Evolutionary conservation across 345 rosid species (phyloP).

Genomic region (Pistacia atlantica): DNA sequence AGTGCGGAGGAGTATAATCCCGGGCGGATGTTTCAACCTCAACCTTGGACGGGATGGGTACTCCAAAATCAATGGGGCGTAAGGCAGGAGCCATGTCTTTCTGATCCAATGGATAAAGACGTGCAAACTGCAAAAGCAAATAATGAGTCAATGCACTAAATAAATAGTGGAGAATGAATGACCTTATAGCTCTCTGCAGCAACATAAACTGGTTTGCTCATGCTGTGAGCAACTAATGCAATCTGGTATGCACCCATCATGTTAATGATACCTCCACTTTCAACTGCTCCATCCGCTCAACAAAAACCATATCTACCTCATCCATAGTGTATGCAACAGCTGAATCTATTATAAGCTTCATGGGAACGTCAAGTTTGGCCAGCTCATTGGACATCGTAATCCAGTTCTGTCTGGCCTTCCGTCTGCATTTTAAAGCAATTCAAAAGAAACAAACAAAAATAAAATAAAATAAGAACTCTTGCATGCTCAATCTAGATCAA

Average conservation of each 20-base stretch:
- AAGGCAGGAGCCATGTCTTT: slow-evolving; percentile 87
- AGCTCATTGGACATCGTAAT: slow-evolving; percentile 74
- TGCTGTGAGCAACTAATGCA: slow-evolving; percentile 87
- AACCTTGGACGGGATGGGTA: slow-evolving; percentile 77
- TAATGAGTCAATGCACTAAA: background rate
- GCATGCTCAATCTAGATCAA: background rate
- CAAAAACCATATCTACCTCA: slow-evolving; percentile 93
- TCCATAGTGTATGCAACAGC: slow-evolving; percentile 97
- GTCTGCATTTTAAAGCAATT: slow-evolving; percentile 46
- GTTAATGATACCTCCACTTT: slow-evolving; percentile 95
- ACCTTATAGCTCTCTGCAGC: slow-evolving; percentile 99
- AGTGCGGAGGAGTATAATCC: slow-evolving; percentile 91
- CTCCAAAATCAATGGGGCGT: slow-evolving; percentile 81
- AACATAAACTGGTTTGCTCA: slow-evolving; percentile 93
- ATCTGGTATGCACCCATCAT: slow-evolving; percentile 98
- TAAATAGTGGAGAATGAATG: background rate
- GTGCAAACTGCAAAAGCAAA: slow-evolving; percentile 68
- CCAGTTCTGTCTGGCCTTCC: slow-evolving; percentile 97
- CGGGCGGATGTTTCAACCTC: slow-evolving; percentile 92
- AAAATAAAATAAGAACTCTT: background rate
- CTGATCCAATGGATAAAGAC: slow-evolving; percentile 92
- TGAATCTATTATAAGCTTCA: slow-evolving; percentile 87
- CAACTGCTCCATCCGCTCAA: slow-evolving; percentile 96
- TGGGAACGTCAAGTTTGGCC: slow-evolving; percentile 87
- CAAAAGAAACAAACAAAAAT: background rate